Evolutionary conservation across 192 early-diverging fungal genomes (phyloP), one percentile per base, ranked within the genome.

Genomic region (Glomus cerebriforme): DNA sequence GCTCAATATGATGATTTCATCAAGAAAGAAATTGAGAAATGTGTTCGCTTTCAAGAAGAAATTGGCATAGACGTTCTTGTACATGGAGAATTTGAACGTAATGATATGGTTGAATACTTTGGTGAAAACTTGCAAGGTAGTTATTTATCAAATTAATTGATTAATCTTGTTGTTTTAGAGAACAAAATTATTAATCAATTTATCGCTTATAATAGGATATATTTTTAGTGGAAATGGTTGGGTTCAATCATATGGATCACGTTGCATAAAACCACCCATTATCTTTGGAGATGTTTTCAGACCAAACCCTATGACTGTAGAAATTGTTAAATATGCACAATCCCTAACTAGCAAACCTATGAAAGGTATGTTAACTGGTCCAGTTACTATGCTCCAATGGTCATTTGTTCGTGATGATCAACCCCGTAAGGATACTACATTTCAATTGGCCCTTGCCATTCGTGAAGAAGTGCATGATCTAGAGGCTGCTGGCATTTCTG

Each of bases 341-440:
- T 89, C 90, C 49, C 88, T 95, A 78, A 98, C 96, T 86, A 82
- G 80, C 47, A 92, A 93, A 83, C 95, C 96, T 74, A 92, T 99
- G 93, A 99, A 99, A 91, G 97, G 97, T 82, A 99, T 99, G 97
- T 92, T 99, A 71, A 99, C 97, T 39, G 97, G 97, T 34, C 97
- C 97, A 60, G 93, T 99, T 60, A 99, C 97, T 79, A 97, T 97
- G 85, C 91, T 98, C 81, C 92, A 96, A 86, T 99, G 97, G 97
- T 99, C 97, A 29, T 99, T 99, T 84, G 95, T 98, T 69, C 96
- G 97, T 86, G 95, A 98, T 82, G 97, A 99, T 88, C 93, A 97
- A 83, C 94, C 96, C 60, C 90, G 93, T 81, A 86, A 88, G 31
- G 87, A 90, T 70, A 94, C 96, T 64, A 91, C 95, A 79, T 89